Evolutionary conservation across 345 rosid genomes (phyloP), one percentile per base, ranked within the genome.

Genomic region (Bruguiera sexangula): DNA sequence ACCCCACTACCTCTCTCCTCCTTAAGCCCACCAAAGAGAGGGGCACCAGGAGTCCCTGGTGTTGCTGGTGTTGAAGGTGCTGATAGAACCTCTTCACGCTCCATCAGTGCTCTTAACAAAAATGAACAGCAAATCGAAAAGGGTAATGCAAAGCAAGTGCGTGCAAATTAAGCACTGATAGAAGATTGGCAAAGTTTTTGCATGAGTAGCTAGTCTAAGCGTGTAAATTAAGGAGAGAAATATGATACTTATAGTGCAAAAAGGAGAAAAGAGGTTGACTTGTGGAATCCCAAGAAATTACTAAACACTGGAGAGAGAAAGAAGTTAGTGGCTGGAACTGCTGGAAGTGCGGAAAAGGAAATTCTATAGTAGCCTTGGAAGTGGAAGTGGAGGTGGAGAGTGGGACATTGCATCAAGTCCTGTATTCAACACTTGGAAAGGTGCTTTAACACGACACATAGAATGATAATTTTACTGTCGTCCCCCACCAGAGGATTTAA

Each of bases 51-150:
- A 73, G 82, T 88, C 50, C 78, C 91, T 76, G 80, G 96, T 62
- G 95, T 89, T 50, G 78, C 95, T 62, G 93, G 96, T 3, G 90
- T 86, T 54, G 91, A 87, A 68, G 89, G 91, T 70, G 84, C 85
- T 34, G 91, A 88, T 56, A 86, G 85, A 34, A 74, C 81, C 58
- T 88, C 96, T 72, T 83, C 92, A 19, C 74, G 82, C 60, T 89
- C 86, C 85, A 80, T 84, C 60, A 26, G 8, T 60, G 29, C 46
- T 1, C 51, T 54, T 3, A 13, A 39, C 27, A 36, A 68, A 26
- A 29, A 55, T 34, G 20, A 10, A 29, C 15, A 9, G 39, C 4
- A 31, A n/a, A 43, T 18, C 51, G 0, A 29, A 1, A 39, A 3
- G 4, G 10, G 26, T 19, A 66, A 3, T n/a, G 8, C 21, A 7